phyloP scores from a whole-genome alignment of 2,329 filamentous ascomycete genomes.

The Coleophoma eucalyptorum region DNA sequence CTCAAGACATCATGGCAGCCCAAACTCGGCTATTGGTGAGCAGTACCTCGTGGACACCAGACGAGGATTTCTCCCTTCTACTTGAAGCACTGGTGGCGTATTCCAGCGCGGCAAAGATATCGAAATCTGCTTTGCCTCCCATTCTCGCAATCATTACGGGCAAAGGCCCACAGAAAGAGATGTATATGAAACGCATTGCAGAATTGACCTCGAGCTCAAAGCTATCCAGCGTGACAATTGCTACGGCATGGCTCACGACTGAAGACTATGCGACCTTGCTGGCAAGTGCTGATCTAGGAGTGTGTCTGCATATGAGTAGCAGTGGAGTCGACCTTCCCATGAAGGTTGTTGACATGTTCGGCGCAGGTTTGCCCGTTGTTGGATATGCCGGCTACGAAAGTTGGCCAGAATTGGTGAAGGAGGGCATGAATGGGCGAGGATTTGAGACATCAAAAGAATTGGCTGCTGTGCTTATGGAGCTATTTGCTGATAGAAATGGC shows the following conservation, averaged over 20 bases:
- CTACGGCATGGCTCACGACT: constrained; percentile 81
- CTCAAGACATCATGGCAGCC: constrained; percentile 53
- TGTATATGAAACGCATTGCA: constrained; percentile 66
- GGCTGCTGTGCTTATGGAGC: constrained; percentile 52
- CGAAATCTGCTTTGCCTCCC: constrained; percentile 40
- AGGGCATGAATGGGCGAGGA: constrained; percentile 80
- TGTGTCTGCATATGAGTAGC: constrained; percentile 89
- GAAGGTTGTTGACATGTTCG: constrained; percentile 99
- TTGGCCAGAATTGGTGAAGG: constrained; percentile 85
- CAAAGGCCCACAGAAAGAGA: constrained; percentile 78
- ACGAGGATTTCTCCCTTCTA: constrained; percentile 90
- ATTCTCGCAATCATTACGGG: constrained; percentile 92
- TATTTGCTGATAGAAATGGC: constrained; percentile 53
- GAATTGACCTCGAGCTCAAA: constrained; percentile 56
- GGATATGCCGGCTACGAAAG: constrained; percentile 85
- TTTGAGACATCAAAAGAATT: constrained; percentile 73
- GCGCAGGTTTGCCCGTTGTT: constrained; percentile 83
- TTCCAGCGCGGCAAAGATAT: constrained; percentile 44
- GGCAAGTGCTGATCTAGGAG: constrained; percentile 80
- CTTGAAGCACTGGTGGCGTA: constrained; percentile 79
- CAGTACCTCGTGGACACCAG: constrained; percentile 95
- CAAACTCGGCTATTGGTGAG: constrained; percentile 73
- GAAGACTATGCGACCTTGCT: constrained; percentile 82
- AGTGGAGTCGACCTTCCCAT: constrained; percentile 95
- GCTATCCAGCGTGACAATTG: constrained; percentile 67